phyloP scores from a whole-genome alignment of 345 rosid species.

The Rhodamnia rubescens region DNA sequence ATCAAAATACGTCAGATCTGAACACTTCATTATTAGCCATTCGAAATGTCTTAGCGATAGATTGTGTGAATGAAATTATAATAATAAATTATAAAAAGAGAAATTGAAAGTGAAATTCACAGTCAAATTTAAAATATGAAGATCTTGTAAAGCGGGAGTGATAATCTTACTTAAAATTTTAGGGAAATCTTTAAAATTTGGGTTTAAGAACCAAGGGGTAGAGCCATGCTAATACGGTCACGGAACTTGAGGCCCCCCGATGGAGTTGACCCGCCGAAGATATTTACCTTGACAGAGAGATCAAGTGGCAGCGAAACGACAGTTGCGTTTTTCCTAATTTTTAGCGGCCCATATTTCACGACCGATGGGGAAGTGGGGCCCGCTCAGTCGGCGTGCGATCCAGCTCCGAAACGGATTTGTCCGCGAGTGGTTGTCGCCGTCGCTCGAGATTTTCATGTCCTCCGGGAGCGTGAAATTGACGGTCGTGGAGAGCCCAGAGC shows the following conservation, averaged over 20 bases:
- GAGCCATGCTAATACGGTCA: too few species aligned
- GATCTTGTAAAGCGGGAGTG: too few species aligned
- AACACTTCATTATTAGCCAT: too few species aligned
- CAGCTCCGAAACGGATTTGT: not conserved
- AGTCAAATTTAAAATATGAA: too few species aligned
- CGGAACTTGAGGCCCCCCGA: not conserved
- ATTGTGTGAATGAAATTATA: not conserved
- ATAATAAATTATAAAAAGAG: too few species aligned
- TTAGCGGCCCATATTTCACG: not conserved
- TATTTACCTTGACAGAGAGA: not conserved
- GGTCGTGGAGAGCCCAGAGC: not conserved
- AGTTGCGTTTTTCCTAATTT: not conserved
- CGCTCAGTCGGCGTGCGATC: not conserved
- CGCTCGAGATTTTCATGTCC: not conserved
- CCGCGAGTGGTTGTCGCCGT: not conserved
- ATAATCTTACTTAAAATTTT: rapidly evolving
- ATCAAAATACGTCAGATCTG: too few species aligned
- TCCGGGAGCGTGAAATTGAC: not conserved
- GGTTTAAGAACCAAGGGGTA: not conserved
- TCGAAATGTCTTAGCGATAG: rapidly evolving
- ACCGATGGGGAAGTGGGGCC: not conserved
- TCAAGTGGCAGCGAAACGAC: not conserved
- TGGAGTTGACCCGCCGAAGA: not conserved
- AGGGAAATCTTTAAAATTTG: not conserved
- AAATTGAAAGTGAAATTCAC: too few species aligned